Conservation (phyloP, 2,329 filamentous ascomycete species). For the Fusarium burgessii region DNA sequence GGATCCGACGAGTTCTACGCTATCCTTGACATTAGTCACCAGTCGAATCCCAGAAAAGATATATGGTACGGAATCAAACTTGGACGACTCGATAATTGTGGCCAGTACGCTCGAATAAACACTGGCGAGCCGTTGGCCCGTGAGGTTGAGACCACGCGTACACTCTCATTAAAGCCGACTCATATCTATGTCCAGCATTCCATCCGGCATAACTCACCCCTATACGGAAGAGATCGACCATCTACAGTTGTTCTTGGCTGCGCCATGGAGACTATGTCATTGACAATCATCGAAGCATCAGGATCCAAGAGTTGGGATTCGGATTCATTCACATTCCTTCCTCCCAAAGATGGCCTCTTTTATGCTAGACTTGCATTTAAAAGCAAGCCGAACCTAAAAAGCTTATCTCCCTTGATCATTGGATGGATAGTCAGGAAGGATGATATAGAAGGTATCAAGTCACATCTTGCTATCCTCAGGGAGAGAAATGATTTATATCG, state of each 20-base stretch:
- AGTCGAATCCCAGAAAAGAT: background rate
- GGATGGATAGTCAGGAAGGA: conserved; percentile 13
- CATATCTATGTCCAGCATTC: conserved; percentile 18
- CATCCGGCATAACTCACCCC: background rate
- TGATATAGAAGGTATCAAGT: conserved; percentile 1
- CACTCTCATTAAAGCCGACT: background rate
- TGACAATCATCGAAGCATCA: background rate
- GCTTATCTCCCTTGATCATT: background rate
- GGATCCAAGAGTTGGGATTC: conserved; percentile 2
- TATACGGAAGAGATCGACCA: background rate
- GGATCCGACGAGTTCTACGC: conserved; percentile 4
- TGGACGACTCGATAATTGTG: background rate
- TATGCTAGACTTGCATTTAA: background rate
- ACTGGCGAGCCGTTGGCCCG: background rate
- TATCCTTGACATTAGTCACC: conserved; percentile 2
- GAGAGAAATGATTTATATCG: background rate
- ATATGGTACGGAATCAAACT: conserved; percentile 12
- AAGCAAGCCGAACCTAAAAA: background rate
- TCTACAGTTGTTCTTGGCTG: conserved; percentile 1
- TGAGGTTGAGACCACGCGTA: background rate
- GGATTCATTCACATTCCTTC: background rate
- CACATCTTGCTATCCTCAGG: conserved; percentile 1
- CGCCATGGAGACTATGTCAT: background rate
- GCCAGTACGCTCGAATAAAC: conserved; percentile 15
- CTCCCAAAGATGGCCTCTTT: background rate